These are phyloP conservation scores for Barbatosphaeria neglecta DNA, from an alignment of 495 filamentous ascomycete species.

Conservation along the genomic window DNA sequence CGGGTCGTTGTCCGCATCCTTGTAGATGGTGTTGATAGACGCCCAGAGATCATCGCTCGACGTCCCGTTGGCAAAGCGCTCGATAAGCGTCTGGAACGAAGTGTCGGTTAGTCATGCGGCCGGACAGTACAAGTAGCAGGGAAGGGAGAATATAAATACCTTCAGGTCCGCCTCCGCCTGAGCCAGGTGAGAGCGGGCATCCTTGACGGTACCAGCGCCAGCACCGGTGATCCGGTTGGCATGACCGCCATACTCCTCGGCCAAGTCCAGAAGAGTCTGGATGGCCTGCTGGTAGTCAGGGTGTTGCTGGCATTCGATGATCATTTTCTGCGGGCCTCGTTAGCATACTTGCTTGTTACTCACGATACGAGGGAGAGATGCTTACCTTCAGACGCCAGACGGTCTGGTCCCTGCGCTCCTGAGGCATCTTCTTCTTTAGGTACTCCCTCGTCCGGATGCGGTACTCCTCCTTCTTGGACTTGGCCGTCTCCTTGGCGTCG, in stretches of 20 bases:
- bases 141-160: too few relatives aligned
- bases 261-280: constrained; percentile 69
- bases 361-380: background rate
- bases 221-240: constrained; percentile 51
- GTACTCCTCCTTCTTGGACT: constrained; percentile 27
- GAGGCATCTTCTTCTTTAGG: constrained; percentile 68
- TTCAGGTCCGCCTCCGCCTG: constrained; percentile 71
- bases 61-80: constrained; percentile 92
- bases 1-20: constrained; percentile 80
- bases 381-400: constrained; percentile 74
- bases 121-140: too few relatives aligned
- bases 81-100: constrained; percentile 66
- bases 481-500: constrained; percentile 48
- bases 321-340: constrained; percentile 60
- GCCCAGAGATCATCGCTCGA: constrained; percentile 77
- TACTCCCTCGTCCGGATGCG: constrained; percentile 58
- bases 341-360: background rate
- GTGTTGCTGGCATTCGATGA: constrained; percentile 89
- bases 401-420: constrained; percentile 87
- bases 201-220: constrained; percentile 54
- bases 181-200: constrained; percentile 52
- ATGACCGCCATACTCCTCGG: constrained; percentile 77
- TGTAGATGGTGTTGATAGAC: constrained; percentile 76
- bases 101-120: constrained; percentile 35
- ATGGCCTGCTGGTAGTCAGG: constrained; percentile 85